These are phyloP conservation scores for Madurella mycetomatis DNA, from an alignment of 2,329 filamentous ascomycete genomes.

Conservation along the genomic window DNA sequence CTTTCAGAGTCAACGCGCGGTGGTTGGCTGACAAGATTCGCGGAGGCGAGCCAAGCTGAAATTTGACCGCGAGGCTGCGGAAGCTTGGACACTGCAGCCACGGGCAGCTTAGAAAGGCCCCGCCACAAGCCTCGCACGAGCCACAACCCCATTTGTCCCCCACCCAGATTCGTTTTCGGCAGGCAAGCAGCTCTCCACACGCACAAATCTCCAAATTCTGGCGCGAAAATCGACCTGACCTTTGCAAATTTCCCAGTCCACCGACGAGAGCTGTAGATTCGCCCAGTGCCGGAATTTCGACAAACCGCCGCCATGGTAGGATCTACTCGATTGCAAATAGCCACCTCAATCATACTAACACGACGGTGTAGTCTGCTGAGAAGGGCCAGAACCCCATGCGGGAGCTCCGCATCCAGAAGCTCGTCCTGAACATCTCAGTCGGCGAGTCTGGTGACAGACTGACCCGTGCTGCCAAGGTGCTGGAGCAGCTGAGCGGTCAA, in stretches of 20 bases:
- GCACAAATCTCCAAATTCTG: conserved; percentile 23
- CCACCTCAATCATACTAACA: conserved; percentile 33
- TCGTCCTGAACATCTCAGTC: conserved; percentile 99
- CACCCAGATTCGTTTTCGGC: conserved; percentile 18
- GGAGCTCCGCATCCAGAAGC: conserved; percentile 99
- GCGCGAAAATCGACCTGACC: conserved; percentile 22
- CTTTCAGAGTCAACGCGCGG: conserved; percentile 42
- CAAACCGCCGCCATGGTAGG: conserved; percentile 39
- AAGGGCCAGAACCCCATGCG: conserved; percentile 98
- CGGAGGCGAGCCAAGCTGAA: conserved; percentile 35
- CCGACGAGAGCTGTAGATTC: conserved; percentile 18
- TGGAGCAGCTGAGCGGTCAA: conserved; percentile 99
- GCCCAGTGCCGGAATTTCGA: conserved; percentile 22
- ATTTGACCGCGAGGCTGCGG: background rate
- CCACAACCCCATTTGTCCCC: conserved; percentile 20
- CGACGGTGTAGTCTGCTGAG: conserved; percentile 50
- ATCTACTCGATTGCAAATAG: background rate
- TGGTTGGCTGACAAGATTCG: conserved; percentile 24
- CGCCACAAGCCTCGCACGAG: too few species aligned
- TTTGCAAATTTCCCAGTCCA: conserved; percentile 17
- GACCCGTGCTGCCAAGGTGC: conserved; percentile 98
- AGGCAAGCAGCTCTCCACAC: conserved; percentile 19
- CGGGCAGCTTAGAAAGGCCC: background rate
- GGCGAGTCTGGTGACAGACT: conserved; percentile 99
- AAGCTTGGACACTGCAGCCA: conserved; percentile 9